A percentile compares a stretch with the other conserved stretches of the same genome.
Conservation (phyloP, 78 protist species). For the Dictyostelium firmibasis region DNA sequence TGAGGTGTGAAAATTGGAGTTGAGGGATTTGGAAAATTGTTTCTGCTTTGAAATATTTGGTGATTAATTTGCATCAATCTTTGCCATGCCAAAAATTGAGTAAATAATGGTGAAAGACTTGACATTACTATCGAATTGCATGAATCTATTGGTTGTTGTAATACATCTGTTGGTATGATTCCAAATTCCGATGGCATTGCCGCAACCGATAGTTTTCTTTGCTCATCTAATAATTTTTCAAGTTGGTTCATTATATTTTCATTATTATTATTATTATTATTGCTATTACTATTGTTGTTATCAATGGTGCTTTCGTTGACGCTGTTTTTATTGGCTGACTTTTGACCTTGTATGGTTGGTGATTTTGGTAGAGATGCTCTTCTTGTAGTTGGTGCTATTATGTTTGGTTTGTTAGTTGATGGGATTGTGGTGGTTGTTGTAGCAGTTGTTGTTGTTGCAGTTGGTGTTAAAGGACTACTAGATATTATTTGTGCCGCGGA, state of each 20-base stretch:
- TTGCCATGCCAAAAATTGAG: conserved; percentile 69
- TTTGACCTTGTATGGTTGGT: background rate
- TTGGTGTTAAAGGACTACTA: no score
- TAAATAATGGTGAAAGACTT: conserved; percentile 47
- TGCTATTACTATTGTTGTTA: background rate
- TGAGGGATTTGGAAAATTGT: background rate
- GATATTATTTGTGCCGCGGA: background rate
- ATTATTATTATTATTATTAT: background rate
- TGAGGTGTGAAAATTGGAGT: background rate
- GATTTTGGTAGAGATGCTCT: background rate
- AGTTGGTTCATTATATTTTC: background rate
- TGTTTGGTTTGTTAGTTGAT: background rate
- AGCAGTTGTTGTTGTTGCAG: no score
- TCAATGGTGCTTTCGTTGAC: background rate
- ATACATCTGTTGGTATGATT: conserved; percentile 20
- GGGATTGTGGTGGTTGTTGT: background rate
- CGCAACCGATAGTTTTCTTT: conserved; percentile 21
- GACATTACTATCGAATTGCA: conserved; percentile 43
- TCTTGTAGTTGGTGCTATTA: no score
- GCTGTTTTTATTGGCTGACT: background rate
- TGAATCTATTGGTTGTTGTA: conserved; percentile 41
- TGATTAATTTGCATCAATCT: conserved; percentile 53
- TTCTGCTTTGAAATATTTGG: conserved; percentile 3
- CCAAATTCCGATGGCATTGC: conserved; percentile 70
- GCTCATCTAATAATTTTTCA: conserved; percentile 40